Percentiles rank a stretch among this genome's conserved stretches.
phyloP scores from a whole-genome alignment of 352 stramenopile genomes.

The Globisporangium viniferum region DNA sequence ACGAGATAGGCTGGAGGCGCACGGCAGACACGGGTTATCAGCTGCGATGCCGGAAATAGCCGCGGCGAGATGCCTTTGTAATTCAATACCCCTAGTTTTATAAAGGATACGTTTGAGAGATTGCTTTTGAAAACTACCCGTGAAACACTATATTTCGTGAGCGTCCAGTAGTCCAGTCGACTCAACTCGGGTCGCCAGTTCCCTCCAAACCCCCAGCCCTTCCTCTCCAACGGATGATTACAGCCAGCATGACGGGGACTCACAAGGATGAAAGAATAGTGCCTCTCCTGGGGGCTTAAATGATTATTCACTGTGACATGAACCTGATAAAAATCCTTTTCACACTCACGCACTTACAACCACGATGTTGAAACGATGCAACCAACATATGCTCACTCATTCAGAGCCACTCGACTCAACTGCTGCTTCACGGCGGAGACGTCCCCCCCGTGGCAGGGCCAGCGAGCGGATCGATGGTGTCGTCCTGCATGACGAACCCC shows the following conservation, averaged over 20 bases:
- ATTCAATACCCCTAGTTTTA: neutral
- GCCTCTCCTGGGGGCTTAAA: neutral
- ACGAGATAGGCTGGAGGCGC: conserved; percentile 7
- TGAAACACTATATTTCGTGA: neutral
- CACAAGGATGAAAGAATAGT: conserved; percentile 1
- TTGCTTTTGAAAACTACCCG: neutral
- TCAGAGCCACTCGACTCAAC: neutral
- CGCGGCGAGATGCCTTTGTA: neutral
- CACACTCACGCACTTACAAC: neutral
- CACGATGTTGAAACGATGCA: conserved; percentile 3
- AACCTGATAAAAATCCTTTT: neutral
- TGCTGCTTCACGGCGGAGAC: conserved; percentile 2
- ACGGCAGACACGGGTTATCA: neutral
- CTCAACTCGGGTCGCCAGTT: neutral
- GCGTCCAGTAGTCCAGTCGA: neutral
- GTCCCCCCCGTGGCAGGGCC: neutral
- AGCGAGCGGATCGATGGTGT: conserved; percentile 9
- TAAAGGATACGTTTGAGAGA: neutral
- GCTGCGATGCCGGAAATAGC: conserved; percentile 12
- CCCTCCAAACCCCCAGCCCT: neutral
- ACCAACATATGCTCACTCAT: neutral
- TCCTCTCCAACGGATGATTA: neutral
- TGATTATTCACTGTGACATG: neutral
- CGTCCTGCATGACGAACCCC: conserved; percentile 25
- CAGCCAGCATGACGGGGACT: neutral